Evolutionary conservation across 768 basidiomycete species (phyloP).

Genomic region (Gloeophyllum trabeum): DNA sequence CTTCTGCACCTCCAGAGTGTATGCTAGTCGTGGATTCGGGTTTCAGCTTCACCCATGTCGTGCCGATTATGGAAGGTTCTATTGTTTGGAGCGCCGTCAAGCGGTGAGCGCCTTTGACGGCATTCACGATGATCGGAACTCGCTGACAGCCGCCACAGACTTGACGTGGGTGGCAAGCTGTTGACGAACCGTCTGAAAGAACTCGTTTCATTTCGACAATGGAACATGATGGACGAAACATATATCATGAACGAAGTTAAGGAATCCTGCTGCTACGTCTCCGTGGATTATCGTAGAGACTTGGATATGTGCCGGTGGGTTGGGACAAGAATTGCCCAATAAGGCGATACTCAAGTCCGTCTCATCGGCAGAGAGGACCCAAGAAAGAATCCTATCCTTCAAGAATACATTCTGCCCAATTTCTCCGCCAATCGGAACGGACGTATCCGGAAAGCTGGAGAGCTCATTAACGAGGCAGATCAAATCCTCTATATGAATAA

Average conservation of each 20-base stretch:
- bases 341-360: slow-evolving; percentile 2
- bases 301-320: slow-evolving; percentile 72
- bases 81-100: slow-evolving; percentile 77
- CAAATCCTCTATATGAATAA: slow-evolving; percentile 81
- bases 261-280: slow-evolving; percentile 84
- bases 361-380: slow-evolving; percentile 32
- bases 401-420: slow-evolving; percentile 89
- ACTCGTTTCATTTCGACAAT: slow-evolving; percentile 88
- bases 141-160: too few relatives aligned
- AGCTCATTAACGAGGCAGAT: slow-evolving; percentile 41
- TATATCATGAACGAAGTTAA: slow-evolving; percentile 90
- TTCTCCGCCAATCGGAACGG: slow-evolving; percentile 58
- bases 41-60: slow-evolving; percentile 89
- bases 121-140: too few relatives aligned
- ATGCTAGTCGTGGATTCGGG: slow-evolving; percentile 79
- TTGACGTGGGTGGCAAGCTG: slow-evolving; percentile 93
- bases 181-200: slow-evolving; percentile 94
- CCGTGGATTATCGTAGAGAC: slow-evolving; percentile 59
- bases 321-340: background rate
- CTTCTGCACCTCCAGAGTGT: slow-evolving; percentile 58
- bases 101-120: slow-evolving; percentile 58
- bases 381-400: slow-evolving; percentile 57
- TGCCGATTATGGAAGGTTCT: slow-evolving; percentile 68
- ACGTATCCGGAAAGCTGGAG: slow-evolving; percentile 39
- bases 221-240: slow-evolving; percentile 98